Evolutionary conservation across 2,329 filamentous ascomycete species (phyloP).

Genomic region (Massarina eburnea): DNA sequence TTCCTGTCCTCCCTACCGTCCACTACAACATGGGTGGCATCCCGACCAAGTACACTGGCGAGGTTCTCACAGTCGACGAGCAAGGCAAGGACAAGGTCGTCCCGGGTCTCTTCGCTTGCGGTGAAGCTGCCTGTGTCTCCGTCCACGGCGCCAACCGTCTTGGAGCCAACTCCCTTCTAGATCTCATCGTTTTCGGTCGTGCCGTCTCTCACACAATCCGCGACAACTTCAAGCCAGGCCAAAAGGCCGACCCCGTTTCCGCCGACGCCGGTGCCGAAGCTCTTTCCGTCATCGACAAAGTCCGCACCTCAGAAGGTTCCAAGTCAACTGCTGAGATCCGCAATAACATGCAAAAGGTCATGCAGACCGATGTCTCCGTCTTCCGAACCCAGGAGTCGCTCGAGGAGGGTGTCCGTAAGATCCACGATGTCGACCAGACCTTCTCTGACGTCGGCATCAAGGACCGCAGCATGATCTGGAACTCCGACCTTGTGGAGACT

Average conservation of each 20-base stretch:
- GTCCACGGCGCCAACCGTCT: constrained; percentile 98
- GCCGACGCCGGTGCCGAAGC: constrained; percentile 87
- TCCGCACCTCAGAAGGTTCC: constrained; percentile 80
- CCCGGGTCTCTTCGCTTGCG: constrained; percentile 91
- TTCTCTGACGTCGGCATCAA: constrained; percentile 89
- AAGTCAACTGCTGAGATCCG: constrained; percentile 89
- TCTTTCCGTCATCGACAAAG: constrained; percentile 81
- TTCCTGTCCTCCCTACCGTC: constrained; percentile 92
- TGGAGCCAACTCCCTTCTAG: constrained; percentile 95
- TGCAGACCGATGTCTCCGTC: constrained; percentile 96
- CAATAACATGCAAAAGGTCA: constrained; percentile 92
- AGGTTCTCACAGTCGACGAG: constrained; percentile 87
- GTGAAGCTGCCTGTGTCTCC: constrained; percentile 95
- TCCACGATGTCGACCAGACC: constrained; percentile 77
- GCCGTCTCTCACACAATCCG: constrained; percentile 96
- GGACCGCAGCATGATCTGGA: constrained; percentile 99
- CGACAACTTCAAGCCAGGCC: constrained; percentile 85
- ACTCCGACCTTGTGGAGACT: constrained; percentile 94
- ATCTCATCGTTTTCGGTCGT: constrained; percentile 96
- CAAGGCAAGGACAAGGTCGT: constrained; percentile 89
- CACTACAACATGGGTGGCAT: constrained; percentile 99
- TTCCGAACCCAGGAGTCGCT: constrained; percentile 94
- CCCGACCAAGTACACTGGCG: constrained; percentile 93
- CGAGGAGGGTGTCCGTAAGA: constrained; percentile 89
- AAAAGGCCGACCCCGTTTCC: constrained; percentile 74